Base-by-base conservation (phyloP, 140 eudicot species). In the Anethum foeniculum region DNA sequence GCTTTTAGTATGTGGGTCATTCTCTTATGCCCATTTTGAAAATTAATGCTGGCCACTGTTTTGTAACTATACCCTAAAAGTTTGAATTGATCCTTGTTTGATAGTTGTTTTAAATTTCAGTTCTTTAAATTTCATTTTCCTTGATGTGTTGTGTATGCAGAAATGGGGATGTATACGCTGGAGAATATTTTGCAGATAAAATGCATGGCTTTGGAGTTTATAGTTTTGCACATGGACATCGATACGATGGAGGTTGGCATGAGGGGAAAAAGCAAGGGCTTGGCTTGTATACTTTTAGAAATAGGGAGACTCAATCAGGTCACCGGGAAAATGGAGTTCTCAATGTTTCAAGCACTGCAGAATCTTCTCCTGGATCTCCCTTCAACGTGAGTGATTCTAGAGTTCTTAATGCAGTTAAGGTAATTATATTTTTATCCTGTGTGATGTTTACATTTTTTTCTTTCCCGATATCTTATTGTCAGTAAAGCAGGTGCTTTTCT, bases 141-240 rank as follows among this genome's bases (percentile, higher is more conserved):
- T 72, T 79, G 60, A 79, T 52, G 39, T 79, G 51, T 19, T 47
- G n/a, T 79, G 51, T 34, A 58, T 89, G 84, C 91, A 91, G 97
- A 81, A 91, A 91, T 64, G 97, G 97, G 25, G 97, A 91, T 54
- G 71, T 75, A 77, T 91, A 90, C 77, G 88, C 91, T 65, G 97
- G 97, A 36, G 97, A 91, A 85, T 91, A 91, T 84, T 91, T 91
- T 82, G 92, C 92, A 25, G 97, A 91, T 86, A 83, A 78, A 82
- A 91, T 91, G 90, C 97, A 91, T 80, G 97, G 97, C 81, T 91
- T 89, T 82, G 97, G 97, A 75, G 91, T 88, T 38, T 91, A 91
- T 76, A 72, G 71, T 25, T 91, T 89, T 83, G 92, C 85, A 74
- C 88, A 90, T 54, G 94, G 97, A 25, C 97, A 91, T 84, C 85